Conservation (phyloP, 2,329 filamentous ascomycete genomes). For the Phyllosticta paracitricarpa region DNA sequence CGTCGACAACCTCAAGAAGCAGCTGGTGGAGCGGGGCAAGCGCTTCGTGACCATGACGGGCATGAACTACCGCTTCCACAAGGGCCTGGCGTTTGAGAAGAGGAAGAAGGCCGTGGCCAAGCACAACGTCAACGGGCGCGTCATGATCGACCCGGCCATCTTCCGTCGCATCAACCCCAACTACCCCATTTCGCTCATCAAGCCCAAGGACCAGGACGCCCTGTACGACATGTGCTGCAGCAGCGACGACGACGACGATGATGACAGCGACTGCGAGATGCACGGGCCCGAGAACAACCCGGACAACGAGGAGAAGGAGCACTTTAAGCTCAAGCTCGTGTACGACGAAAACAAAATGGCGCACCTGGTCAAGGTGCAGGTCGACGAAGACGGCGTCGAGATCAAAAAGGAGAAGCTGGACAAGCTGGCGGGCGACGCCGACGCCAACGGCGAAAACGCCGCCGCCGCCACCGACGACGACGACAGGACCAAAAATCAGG, state of each 20-base stretch:
- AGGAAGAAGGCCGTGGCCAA: constrained; percentile 65
- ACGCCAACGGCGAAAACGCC: constrained; percentile 7
- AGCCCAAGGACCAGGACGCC: constrained; percentile 51
- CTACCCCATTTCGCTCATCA: constrained; percentile 66
- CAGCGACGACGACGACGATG: constrained; percentile 39
- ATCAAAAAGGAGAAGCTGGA: constrained; percentile 50
- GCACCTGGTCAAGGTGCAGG: constrained; percentile 44
- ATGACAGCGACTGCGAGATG: constrained; percentile 35
- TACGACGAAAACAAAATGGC: constrained; percentile 24
- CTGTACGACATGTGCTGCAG: constrained; percentile 44
- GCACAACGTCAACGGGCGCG: constrained; percentile 74
- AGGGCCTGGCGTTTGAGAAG: constrained; percentile 78
- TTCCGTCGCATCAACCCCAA: constrained; percentile 81
- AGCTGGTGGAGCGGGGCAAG: constrained; percentile 71
- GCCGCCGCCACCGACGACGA: constrained; percentile 10
- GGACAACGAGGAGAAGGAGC: constrained; percentile 2
- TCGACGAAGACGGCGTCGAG: constrained; percentile 46
- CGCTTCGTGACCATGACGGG: constrained; percentile 74
- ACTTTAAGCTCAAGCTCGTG: constrained; percentile 2
- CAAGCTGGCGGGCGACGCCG: constrained; percentile 30
- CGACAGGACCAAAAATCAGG: constrained; percentile 27
- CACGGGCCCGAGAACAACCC: constrained; percentile 17
- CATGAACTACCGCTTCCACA: constrained; percentile 72
- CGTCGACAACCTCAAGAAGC: constrained; percentile 50
- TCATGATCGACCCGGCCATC: constrained; percentile 79